A percentile compares a stretch with the other conserved stretches of the same genome.
These are phyloP conservation scores for Oligophagozyma castellii DNA, from an alignment of 1,139 yeast species.

Conservation along the genomic window DNA sequence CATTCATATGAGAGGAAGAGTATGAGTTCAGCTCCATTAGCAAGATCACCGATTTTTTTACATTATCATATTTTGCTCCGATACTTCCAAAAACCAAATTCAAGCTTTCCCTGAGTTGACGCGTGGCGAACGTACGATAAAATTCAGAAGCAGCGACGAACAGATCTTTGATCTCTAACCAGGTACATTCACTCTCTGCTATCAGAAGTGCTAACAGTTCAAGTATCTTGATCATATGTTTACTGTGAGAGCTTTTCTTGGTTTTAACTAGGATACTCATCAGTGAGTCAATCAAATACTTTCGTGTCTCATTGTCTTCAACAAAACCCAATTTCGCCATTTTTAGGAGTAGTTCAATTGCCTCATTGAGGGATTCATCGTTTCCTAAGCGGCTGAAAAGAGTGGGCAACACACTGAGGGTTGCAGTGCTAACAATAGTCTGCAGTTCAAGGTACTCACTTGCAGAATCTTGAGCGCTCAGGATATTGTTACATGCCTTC, in stretches of 20 bases:
- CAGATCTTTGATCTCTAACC: conserved; percentile 39
- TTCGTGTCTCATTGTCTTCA: conserved; percentile 42
- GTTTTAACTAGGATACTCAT: conserved; percentile 53
- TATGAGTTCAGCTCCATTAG: conserved; percentile 58
- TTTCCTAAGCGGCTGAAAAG: conserved; percentile 33
- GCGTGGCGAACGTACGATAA: conserved; percentile 45
- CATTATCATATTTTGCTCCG: conserved; percentile 37
- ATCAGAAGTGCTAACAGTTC: conserved; percentile 44
- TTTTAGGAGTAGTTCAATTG: conserved; percentile 39
- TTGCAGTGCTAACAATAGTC: conserved; percentile 42
- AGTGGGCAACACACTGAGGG: conserved; percentile 37
- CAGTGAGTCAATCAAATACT: conserved; percentile 43
- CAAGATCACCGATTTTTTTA: conserved; percentile 35
- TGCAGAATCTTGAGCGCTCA: conserved; percentile 29
- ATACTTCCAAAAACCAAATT: conserved; percentile 46
- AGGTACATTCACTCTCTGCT: conserved; percentile 37
- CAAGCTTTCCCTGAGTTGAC: conserved; percentile 45
- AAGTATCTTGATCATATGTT: conserved; percentile 46
- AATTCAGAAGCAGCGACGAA: conserved; percentile 46
- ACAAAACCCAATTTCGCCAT: conserved; percentile 50
- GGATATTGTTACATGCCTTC: conserved; percentile 39
- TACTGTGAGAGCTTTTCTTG: conserved; percentile 36
- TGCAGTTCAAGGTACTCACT: conserved; percentile 36
- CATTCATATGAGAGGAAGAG: conserved; percentile 47
- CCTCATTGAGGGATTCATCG: conserved; percentile 38